Conservation (phyloP, 2,329 filamentous ascomycete species). For the Sporothrix luriei region DNA sequence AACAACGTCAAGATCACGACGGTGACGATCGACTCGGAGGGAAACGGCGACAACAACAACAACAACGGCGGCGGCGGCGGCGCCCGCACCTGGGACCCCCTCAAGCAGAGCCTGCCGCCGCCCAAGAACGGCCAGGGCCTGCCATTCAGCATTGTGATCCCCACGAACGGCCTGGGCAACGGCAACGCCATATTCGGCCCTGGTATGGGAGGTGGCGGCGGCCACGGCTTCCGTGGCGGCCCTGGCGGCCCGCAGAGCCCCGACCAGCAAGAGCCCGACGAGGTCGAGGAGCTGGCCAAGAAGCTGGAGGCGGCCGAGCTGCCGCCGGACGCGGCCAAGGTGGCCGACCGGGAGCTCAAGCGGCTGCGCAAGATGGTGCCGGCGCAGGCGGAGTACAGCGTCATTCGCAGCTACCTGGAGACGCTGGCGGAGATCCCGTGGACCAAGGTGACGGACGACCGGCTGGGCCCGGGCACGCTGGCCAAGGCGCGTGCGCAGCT, state of each 20-base stretch:
- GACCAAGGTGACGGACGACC: constrained; percentile 80
- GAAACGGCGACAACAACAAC: constrained; percentile 52
- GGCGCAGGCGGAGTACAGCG: constrained; percentile 92
- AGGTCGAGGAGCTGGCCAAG: constrained; percentile 89
- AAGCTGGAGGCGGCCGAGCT: constrained; percentile 80
- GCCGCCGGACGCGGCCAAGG: constrained; percentile 80
- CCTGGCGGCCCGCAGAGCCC: constrained; percentile 33
- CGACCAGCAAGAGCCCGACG: constrained; percentile 72
- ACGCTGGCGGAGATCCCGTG: constrained; percentile 93
- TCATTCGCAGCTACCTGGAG: constrained; percentile 90
- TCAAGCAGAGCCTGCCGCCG: constrained; percentile 40
- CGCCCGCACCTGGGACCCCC: constrained; percentile 38
- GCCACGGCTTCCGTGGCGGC: constrained; percentile 34
- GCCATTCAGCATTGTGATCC: constrained; percentile 32
- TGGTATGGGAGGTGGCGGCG: constrained; percentile 43
- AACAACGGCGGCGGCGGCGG: constrained; percentile 51
- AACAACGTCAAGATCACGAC: constrained; percentile 84
- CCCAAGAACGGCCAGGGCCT: constrained; percentile 11
- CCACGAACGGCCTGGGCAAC: constrained; percentile 35
- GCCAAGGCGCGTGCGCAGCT: constrained; percentile 81
- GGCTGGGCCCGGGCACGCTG: constrained; percentile 79
- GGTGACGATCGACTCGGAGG: constrained; percentile 63
- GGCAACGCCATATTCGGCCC: constrained; percentile 42
- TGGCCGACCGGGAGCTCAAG: constrained; percentile 87
- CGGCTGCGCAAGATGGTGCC: constrained; percentile 94